These are phyloP conservation scores for Mimosa pudica DNA, from an alignment of 306 rosid genomes.

Conservation along the genomic window DNA sequence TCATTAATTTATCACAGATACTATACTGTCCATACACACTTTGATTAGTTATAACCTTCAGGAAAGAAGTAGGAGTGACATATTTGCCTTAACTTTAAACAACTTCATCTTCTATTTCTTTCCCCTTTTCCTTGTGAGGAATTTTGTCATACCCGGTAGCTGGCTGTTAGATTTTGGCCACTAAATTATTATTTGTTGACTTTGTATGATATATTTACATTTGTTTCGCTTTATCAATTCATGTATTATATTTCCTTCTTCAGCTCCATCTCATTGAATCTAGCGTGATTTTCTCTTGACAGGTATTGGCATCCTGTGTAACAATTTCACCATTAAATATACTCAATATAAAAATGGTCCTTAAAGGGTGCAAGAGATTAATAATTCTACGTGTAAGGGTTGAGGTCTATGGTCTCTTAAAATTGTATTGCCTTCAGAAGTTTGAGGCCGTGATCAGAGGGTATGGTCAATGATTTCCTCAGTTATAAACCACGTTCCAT, in stretches of 20 bases:
- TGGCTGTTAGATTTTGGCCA: slow-evolving; percentile 25
- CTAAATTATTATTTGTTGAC: slow-evolving; percentile 21
- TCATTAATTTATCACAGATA: not conserved
- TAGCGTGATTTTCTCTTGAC: not conserved
- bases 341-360: too few species aligned
- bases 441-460: too few species aligned
- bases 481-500: too few species aligned
- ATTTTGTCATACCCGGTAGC: not conserved
- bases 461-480: too few species aligned
- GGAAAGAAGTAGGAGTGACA: slow-evolving; percentile 19
- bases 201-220: slow-evolving; percentile 16
- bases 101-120: not conserved
- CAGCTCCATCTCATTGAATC: not conserved
- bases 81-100: not conserved
- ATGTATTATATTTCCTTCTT: slow-evolving; percentile 1
- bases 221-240: slow-evolving; percentile 9
- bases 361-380: too few species aligned
- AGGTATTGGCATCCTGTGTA: too few species aligned
- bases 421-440: too few species aligned
- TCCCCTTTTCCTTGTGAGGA: slow-evolving; percentile 19
- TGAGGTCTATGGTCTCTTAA: too few species aligned
- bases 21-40: slow-evolving; percentile 26
- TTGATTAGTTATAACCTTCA: slow-evolving; percentile 29
- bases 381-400: too few species aligned
- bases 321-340: too few species aligned